Evolutionary conservation across 1,284 basidiomycete genomes (phyloP), one percentile per base, ranked within the genome.

Genomic region (Coniferiporia sulphurascens): DNA sequence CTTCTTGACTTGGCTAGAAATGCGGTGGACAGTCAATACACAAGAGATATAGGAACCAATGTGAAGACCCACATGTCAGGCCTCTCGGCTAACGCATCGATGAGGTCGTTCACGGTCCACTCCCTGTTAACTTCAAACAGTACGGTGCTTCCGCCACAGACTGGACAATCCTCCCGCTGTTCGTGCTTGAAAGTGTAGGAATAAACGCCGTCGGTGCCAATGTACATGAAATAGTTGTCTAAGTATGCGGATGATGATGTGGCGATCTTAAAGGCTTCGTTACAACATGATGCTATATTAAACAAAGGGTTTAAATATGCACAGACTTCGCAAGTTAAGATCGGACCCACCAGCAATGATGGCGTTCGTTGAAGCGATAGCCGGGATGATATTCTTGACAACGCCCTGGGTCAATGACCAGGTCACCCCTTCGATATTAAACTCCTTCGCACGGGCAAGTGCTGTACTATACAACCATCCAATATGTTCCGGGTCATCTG

Each of bases 301-400:
- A 56, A 52, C 8, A 35, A 38, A 4, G 48, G n/a, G n/a, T 6
- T 35, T n/a, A 35, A 9, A 35, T 41, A 38, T 48, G 54, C 54
- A 27, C 46, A 52, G 41, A 38, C 38, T n/a, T 21, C 17, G 22
- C 27, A 5, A 19, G 32, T 6, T 32, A 43, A 51, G 17, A 41
- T 41, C 38, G 12, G 52, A 68, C 77, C 36, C 65, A 91, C 93
- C 93, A 35, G 95, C 91, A 63, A 98, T 95, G 70, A 98, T 94
- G 46, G 95, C 94, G 68, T 97, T 98, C 9, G 95, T 98, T 1
- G 92, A 95, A 0, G 95, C 95, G 65, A 98, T 97, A 35, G 97
- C 96, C 12, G 96, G 96, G 65, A 99, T 99, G 73, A 99, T 98
- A 71, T 98, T 98, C 80, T 99, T 99, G 54, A 99, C 95, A 36